Evolutionary conservation across 768 basidiomycete genomes (phyloP), one percentile per base, ranked within the genome.

Genomic region (Cyclocybe cylindracea): DNA sequence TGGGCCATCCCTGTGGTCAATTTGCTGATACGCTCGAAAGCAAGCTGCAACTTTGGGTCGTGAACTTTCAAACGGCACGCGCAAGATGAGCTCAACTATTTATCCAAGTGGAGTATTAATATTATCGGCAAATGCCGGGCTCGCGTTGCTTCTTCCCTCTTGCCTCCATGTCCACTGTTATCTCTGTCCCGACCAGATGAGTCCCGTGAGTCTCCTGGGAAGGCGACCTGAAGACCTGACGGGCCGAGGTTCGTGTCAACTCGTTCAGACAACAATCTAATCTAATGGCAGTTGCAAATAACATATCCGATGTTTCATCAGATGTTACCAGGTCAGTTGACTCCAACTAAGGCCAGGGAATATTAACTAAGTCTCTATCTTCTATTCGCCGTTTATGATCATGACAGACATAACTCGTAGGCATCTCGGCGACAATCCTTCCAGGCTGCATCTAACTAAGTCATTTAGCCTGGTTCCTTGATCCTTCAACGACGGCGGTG

Each of bases 181-280:
- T 16, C 16, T 16, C 16, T 16, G 16, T 16, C 16, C 16, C 16
- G 16, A 16, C 16, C 16, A 16, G 16, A 16, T 16, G 16, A 16
- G 16, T 16, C 16, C 16, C 16, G 16, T 16, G 16, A 16, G 16
- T 16, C 16, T 16, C 16, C 16, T 16, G 16, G 16, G 16, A 16
- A 16, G 16, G 16, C 16, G 16, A 16, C 16, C 16, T 16, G 76
- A 70, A 4, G 75, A 78, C 62, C 68, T 76, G 37, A 78, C 78
- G 76, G 77, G 76, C 31, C 71, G 77, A 57, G 69, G 69, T 66
- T 24, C 11, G 61, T 51, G 16, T 39, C 57, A 70, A 70, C 65
- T 5, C 66, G 57, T 46, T 58, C 60, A 62, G 44, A 61, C 37
- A 40, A 44, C 8, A 18, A 33, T 37, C 39, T 40, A 31, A 38